Evolutionary conservation across 306 rosid species (phyloP), one percentile per base, ranked within the genome.

Genomic region (Hylodesmum podocarpum): DNA sequence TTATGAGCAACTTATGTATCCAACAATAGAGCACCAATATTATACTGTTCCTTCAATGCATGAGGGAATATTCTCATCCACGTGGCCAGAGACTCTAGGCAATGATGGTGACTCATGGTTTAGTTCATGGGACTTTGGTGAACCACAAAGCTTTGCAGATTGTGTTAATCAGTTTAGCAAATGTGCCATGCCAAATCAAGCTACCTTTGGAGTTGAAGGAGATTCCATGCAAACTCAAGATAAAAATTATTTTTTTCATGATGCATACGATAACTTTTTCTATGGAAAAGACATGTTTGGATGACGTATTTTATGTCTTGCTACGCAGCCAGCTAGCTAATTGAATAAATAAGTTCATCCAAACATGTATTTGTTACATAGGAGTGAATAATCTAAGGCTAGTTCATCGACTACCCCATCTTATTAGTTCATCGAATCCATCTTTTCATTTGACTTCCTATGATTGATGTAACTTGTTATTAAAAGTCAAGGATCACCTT

Each of bases 51-150:
- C 81, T 58, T 36, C 58, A 21, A 77, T 70, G 75, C 18, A 79
- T 22, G 82, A 82, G 66, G 80, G 65, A 37, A n/a, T n/a, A n/a
- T 34, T 65, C 31, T 50, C 66, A 2, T 46, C 79, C 29, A 41
- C 70, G 13, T 86, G 85, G 90, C 72, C 18, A n/a, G 76, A 84
- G 22, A 44, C 70, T 22, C 1, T 21, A n/a, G 70, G 3, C n/a
- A n/a, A n/a, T 24, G 84, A 82, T 64, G 82, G 69, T 69, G 82
- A 49, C 24, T 22, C 74, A 1, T 86, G 69, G 88, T 78, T 40
- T 31, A 65, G 66, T 55, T 87, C 83, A 6, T 90, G 92, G 95
- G 78, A 88, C 68, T 80, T 88, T 2, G 90, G 81, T 3, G 90
- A 80, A 36, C 16, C 40, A 39, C 70, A 40, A 13, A 54, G 37